Percentiles rank a stretch among this genome's conserved stretches.
Conservation (phyloP, 345 rosid species). For the Populus davidiana region DNA sequence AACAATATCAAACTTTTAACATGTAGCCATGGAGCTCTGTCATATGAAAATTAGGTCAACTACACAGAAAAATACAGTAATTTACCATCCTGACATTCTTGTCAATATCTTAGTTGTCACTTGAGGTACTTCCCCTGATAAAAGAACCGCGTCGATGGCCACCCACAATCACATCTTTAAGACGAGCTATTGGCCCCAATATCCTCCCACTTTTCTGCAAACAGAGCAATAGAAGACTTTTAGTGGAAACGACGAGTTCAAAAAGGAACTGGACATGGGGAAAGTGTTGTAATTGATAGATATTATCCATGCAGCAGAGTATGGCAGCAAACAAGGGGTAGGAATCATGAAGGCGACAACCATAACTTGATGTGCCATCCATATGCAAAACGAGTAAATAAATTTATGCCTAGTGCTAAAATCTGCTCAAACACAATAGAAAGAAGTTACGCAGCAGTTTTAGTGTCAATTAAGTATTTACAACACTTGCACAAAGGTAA, state of each 20-base stretch:
- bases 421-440: not conserved
- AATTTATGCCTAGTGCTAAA: not conserved
- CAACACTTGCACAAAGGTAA: not conserved
- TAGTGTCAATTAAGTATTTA: not conserved
- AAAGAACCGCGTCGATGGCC: slow-evolving; percentile 65
- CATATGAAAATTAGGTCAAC: slow-evolving; percentile 15
- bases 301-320: not conserved
- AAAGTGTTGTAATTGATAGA: not conserved
- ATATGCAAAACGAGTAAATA: not conserved
- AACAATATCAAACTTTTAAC: slow-evolving; percentile 4
- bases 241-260: not conserved
- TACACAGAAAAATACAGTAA: slow-evolving; percentile 20
- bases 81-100: slow-evolving; percentile 1
- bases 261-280: not conserved
- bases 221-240: not conserved
- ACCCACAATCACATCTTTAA: slow-evolving; percentile 75
- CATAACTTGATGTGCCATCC: not conserved
- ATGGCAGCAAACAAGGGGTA: not conserved
- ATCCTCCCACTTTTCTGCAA: slow-evolving; percentile 61
- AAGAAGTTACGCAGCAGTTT: not conserved
- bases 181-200: slow-evolving; percentile 68
- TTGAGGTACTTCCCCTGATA: slow-evolving; percentile 50
- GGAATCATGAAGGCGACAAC: not conserved
- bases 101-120: slow-evolving; percentile 43
- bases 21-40: slow-evolving; percentile 7